Percentiles rank a stretch among this genome's conserved stretches.
These are phyloP conservation scores for Clavulina sp. DNA, from an alignment of 768 basidiomycete genomes.

Conservation along the genomic window DNA sequence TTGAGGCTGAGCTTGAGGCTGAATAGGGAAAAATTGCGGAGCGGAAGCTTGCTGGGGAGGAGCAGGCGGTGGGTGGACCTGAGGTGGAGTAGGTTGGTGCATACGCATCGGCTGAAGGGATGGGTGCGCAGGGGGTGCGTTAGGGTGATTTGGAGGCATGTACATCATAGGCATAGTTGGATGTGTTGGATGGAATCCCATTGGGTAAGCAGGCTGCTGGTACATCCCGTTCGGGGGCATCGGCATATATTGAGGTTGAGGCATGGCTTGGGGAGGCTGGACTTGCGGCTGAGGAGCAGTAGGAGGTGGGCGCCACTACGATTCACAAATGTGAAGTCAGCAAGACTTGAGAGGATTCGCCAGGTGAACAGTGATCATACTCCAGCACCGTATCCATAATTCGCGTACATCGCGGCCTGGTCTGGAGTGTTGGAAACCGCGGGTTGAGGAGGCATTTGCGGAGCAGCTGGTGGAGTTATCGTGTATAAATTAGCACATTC, in stretches of 20 bases:
- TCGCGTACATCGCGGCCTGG: constrained; percentile 73
- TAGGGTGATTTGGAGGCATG: constrained; percentile 12
- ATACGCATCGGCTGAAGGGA: constrained; percentile 6
- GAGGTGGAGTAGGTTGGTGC: constrained; percentile 11
- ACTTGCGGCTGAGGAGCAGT: constrained; percentile 35
- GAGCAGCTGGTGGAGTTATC: constrained; percentile 42
- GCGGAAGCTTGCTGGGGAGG: constrained; percentile 12
- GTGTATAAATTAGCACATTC: neutral
- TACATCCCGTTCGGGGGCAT: constrained; percentile 37
- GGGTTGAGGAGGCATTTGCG: constrained; percentile 28
- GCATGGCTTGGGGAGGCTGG: constrained; percentile 19
- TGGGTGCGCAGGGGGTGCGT: constrained; percentile 7
- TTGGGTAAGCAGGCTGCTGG: constrained; percentile 9
- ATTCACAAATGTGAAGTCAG: constrained; percentile 11
- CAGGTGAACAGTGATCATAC: constrained; percentile 28
- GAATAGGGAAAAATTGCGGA: constrained; percentile 7
- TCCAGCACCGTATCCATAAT: constrained; percentile 77
- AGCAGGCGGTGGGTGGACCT: neutral
- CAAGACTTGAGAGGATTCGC: constrained; percentile 16
- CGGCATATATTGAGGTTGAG: constrained; percentile 23
- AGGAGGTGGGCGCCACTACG: constrained; percentile 17
- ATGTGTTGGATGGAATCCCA: constrained; percentile 11
- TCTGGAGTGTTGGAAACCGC: constrained; percentile 38
- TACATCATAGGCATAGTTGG: constrained; percentile 16
- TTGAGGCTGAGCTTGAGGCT: constrained; percentile 22